A percentile compares a stretch with the other conserved stretches of the same genome.
Conservation (phyloP, 164 flowering plant species). For the Liquidambar formosana region DNA sequence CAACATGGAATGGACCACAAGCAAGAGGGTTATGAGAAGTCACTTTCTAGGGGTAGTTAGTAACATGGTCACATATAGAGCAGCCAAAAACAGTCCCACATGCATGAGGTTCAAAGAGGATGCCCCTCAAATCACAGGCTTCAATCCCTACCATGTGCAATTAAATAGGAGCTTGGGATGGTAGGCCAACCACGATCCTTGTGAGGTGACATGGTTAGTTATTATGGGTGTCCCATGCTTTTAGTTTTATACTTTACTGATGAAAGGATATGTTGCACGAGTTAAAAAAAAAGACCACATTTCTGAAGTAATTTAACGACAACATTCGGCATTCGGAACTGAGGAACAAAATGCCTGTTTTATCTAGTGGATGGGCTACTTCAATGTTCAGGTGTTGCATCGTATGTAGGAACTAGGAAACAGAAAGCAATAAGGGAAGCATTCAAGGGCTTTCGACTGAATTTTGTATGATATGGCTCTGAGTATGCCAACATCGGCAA, state of each 20-base stretch:
- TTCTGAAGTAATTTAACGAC: not conserved
- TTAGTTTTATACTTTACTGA: not conserved
- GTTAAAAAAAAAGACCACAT: not conserved
- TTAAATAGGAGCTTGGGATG: not conserved
- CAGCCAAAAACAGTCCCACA: slow-evolving; percentile 5
- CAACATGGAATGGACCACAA: not conserved
- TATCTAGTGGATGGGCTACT: too few species aligned
- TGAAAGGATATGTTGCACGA: not conserved
- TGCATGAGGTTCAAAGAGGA: not conserved
- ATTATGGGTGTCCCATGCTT: not conserved
- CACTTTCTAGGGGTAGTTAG: slow-evolving; percentile 9
- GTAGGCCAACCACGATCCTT: slow-evolving; percentile 4
- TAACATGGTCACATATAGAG: slow-evolving; percentile 8
- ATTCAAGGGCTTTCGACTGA: too few species aligned
- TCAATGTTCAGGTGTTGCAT: too few species aligned
- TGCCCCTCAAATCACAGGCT: not conserved
- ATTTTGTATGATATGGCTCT: too few species aligned
- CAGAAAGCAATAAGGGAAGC: too few species aligned
- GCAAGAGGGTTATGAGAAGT: slow-evolving; percentile 8
- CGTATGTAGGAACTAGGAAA: too few species aligned
- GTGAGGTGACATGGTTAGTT: not conserved
- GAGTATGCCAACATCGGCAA: too few species aligned
- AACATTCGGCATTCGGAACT: too few species aligned
- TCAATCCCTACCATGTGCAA: slow-evolving; percentile 5
- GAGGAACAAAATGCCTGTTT: too few species aligned